Evolutionary conservation across 176 grass and related monocot genomes (phyloP), one percentile per base, ranked within the genome.

Genomic region (Melocanna baccifera): DNA sequence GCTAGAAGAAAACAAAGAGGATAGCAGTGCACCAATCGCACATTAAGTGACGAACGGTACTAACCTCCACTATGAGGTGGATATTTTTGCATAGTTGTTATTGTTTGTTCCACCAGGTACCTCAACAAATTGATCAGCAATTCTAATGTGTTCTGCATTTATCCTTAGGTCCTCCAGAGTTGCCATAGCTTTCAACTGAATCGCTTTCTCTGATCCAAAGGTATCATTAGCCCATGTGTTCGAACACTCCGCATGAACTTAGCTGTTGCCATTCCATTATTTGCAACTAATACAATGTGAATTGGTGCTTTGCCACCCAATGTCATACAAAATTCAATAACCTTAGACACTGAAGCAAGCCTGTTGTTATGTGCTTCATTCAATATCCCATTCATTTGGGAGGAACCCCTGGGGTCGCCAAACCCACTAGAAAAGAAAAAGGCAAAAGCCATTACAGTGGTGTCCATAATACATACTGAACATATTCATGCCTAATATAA

Each of bases 71-170:
- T 88, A 98, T 95, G 71, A 94, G 91, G 82, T 98, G 95, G 52
- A 98, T 91, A 86, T n/a, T n/a, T 98, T 98, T 34, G 95, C 95
- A 82, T 98, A 98, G 75, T 98, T 98, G 73, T 98, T 98, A 67
- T 97, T 98, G 43, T 98, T 98, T 61, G 95, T 98, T 85, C 92
- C 95, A 47, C 95, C 95, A 51, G 95, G 89, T 34, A 98, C 95
- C 80, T 98, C 95, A 57, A 95, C 92, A 85, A 98, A 95, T 81
- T 98, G 92, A 91, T 98, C 95, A 16, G 95, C 95, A 58, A 95
- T 95, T 75, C 95, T 91, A 84, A 98, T 94, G 83, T 98, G 92
- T 32, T 98, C 92, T 43, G 95, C 95, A 91, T 98, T 98, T 72
- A 98, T 98, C 58, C 85, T 94, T 85, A 98, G 80, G 80, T 98